phyloP scores from a whole-genome alignment of 1,284 basidiomycete genomes.

The Erythrobasidium hasegawianum region DNA sequence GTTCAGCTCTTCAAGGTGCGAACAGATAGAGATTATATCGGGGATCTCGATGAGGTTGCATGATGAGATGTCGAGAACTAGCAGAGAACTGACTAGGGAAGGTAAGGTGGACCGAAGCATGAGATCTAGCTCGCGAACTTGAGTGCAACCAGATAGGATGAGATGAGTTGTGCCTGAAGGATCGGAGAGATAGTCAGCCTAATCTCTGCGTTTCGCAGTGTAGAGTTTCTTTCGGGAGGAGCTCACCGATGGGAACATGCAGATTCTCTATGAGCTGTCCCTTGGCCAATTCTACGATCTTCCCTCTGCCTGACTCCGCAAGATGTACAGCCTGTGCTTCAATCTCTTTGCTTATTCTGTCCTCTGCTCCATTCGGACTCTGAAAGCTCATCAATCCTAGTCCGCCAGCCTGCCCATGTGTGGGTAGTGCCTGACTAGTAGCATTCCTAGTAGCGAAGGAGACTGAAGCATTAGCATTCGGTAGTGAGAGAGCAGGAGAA shows the following conservation, averaged over 20 bases:
- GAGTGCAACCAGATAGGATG: constrained; percentile 68
- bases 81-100: constrained; percentile 66
- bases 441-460: too few relatives aligned
- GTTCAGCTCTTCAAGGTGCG: constrained; percentile 85
- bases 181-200: background rate
- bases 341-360: background rate
- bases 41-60: constrained; percentile 80
- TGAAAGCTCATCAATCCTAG: too few relatives aligned
- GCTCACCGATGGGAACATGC: background rate
- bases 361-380: background rate
- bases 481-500: too few relatives aligned
- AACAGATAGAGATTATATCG: constrained; percentile 68
- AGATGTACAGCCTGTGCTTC: constrained; percentile 24
- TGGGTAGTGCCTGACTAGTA: too few relatives aligned
- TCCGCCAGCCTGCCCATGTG: too few relatives aligned
- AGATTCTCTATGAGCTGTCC: background rate
- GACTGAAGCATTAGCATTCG: too few relatives aligned
- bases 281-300: background rate
- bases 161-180: constrained; percentile 85
- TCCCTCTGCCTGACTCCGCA: constrained; percentile 20
- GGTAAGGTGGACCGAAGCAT: constrained; percentile 68
- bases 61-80: constrained; percentile 81
- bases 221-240: too few relatives aligned
- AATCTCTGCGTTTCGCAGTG: too few relatives aligned
- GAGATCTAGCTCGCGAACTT: constrained; percentile 67